Base-by-base conservation (phyloP, 495 filamentous ascomycete species). In the Penicillium angulare region DNA sequence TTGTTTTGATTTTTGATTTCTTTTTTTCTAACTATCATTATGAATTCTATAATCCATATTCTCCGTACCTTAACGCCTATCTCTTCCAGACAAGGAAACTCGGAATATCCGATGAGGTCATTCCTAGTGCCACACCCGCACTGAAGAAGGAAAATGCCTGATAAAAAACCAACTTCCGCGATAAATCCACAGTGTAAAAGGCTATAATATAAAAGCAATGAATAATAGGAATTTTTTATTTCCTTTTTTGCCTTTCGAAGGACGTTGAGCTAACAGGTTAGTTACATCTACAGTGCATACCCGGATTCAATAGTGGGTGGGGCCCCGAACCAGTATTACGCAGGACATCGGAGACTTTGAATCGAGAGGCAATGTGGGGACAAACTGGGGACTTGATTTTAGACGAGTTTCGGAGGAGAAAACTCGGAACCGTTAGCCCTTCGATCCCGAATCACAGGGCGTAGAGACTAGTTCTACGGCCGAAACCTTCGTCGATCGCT, bases 401-500 rank as follows among this genome's bases (percentile, higher is more conserved):
- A 42, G 24, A 52, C 50, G 49, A 48, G 49, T 56, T 48, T 55
- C 55, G 55, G 55, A 52, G 55, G 59, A 63, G 56, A 63, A 65
- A 65, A 63, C 59, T 65, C 62, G 62, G 62, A 53, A 48, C 50
- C 53, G 53, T 60, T 63, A 26, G 35, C 18, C 29, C 42, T 49
- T 26, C 36, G 34, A 60, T 59, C 59, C 53, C 58, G 58, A 64
- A 64, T 59, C 58, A 64, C 15, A 53, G 13, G 3, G 41, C 54
- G 15, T 29, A 51, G 50, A 42, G 45, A 21, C 16, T 13, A 8
- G n/a, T 32, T 36, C 48, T 57, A 53, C 61, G 61, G 61, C 61
- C 61, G 61, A 65, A 57, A 57, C 45, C 12, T 17, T 31, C 29
- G 40, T 29, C 6, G 50, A 36, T 44, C 41, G 31, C 27, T 44